Evolutionary conservation across 2,329 filamentous ascomycete species (phyloP), one percentile per base, ranked within the genome.

Genomic region (Arthrobotrys sinensis): DNA sequence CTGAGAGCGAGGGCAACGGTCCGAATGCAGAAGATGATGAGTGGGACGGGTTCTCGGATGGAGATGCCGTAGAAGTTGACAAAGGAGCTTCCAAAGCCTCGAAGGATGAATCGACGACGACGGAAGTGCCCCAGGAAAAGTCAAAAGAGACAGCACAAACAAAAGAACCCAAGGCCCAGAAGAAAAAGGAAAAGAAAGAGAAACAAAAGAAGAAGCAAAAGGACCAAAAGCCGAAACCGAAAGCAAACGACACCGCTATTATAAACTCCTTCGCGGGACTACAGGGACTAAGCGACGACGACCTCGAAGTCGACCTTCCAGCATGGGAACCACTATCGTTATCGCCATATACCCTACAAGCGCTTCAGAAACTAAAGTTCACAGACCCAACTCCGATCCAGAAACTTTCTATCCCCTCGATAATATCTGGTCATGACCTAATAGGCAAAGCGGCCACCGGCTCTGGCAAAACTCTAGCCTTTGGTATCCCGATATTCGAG

Each of bases 361-460:
- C 93, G 14, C 86, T 99, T 36, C 91, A 93, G 1, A 92, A 90
- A 81, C 86, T 98, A 79, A 92, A 91, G 73, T 98, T 98, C 83
- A 83, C 88, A 3, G 90, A 89, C 75, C 96, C 96, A 0, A 97
- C 94, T 0, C 85, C 88, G 0, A 97, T 99, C 73, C 96, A 99
- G 83, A 85, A 87, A 19, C 87, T 90, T 38, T 87, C 93, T 0
- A 97, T 99, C 81, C 94, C 96, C 0, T 89, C 92, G 66, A 92
- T 97, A 53, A 83, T 95, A 19, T 89, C 90, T 4, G 95, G 95
- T 0, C 92, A 93, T 83, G 95, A 99, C 84, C 91, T 98, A 14
- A 92, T 99, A 80, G 96, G 96, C 48, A 99, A 99, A 85, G 96
- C 96, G 1, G 92, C 95, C 10, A 99, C 96, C 0, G 96, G 96